Conservation (phyloP, 129 eudicot genomes). For the Tagetes erecta region DNA sequence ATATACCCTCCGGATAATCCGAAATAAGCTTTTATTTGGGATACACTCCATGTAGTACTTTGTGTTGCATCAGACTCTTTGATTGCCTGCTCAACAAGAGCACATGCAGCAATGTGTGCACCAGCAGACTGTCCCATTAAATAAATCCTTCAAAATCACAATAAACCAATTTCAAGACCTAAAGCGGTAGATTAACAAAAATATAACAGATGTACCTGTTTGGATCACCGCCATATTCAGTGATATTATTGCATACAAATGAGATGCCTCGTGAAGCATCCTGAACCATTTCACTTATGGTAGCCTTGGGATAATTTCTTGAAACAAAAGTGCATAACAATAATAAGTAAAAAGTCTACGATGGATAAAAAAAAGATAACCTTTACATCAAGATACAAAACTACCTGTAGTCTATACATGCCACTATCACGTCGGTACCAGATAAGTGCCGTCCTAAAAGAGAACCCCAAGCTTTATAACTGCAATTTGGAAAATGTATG, state of each 20-base stretch:
- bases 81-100: conserved; percentile 85
- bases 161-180: conserved; percentile 5
- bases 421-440: conserved; percentile 78
- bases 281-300: conserved; percentile 85
- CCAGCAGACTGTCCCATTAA: conserved; percentile 99
- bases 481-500: conserved; percentile 32
- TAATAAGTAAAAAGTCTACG: conserved; percentile 1
- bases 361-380: neutral
- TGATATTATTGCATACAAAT: conserved; percentile 78
- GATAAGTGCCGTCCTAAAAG: conserved; percentile 86
- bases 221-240: conserved; percentile 99
- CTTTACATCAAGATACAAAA: neutral
- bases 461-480: conserved; percentile 99
- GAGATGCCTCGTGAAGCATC: conserved; percentile 98
- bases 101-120: conserved; percentile 96
- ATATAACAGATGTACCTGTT: conserved; percentile 48
- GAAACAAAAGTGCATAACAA: conserved; percentile 4
- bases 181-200: neutral
- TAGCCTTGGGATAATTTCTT: conserved; percentile 86
- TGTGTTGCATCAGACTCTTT: conserved; percentile 69
- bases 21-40: conserved; percentile 83
- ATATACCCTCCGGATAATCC: conserved; percentile 97
- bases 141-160: conserved; percentile 53
- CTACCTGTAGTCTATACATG: conserved; percentile 97
- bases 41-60: conserved; percentile 78